Evolutionary conservation across 2,329 filamentous ascomycete species (phyloP).

Genomic region (Cladosporium velox): DNA sequence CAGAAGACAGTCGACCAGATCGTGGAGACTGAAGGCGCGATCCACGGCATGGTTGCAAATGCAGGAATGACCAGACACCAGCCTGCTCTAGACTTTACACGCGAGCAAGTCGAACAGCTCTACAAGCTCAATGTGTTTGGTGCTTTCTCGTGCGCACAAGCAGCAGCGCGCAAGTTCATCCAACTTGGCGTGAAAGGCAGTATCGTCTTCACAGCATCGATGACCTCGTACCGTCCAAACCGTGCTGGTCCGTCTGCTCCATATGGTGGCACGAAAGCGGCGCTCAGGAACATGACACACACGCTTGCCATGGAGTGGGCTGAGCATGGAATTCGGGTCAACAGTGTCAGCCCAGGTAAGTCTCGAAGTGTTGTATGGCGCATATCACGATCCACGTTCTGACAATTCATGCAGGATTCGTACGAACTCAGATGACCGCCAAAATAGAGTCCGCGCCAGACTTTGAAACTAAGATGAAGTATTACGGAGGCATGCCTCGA

Average conservation of each 20-base stretch:
- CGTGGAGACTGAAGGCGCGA: slow-evolving; percentile 28
- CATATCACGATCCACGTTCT: not conserved
- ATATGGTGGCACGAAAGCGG: slow-evolving; percentile 34
- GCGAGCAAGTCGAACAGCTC: slow-evolving; percentile 37
- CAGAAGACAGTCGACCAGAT: slow-evolving; percentile 30
- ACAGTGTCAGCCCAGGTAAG: slow-evolving; percentile 30
- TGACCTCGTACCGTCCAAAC: slow-evolving; percentile 39
- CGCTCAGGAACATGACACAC: slow-evolving; percentile 31
- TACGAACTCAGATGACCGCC: slow-evolving; percentile 26
- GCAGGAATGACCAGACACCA: slow-evolving; percentile 37
- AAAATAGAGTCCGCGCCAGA: slow-evolving; percentile 17
- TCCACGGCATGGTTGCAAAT: slow-evolving; percentile 35
- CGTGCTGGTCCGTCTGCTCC: slow-evolving; percentile 36
- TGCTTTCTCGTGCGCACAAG: slow-evolving; percentile 39
- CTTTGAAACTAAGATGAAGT: slow-evolving; percentile 31
- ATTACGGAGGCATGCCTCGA: slow-evolving; percentile 57
- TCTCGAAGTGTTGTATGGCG: not conserved
- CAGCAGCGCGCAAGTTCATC: slow-evolving; percentile 39
- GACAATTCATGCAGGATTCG: slow-evolving; percentile 21
- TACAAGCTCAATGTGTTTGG: slow-evolving; percentile 43
- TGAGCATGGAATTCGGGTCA: slow-evolving; percentile 31
- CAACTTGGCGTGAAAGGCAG: slow-evolving; percentile 39
- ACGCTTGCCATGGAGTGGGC: slow-evolving; percentile 41
- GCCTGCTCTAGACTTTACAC: slow-evolving; percentile 33
- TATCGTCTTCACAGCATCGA: slow-evolving; percentile 41